phyloP scores from a whole-genome alignment of 306 rosid genomes.

The Senna siamea region DNA sequence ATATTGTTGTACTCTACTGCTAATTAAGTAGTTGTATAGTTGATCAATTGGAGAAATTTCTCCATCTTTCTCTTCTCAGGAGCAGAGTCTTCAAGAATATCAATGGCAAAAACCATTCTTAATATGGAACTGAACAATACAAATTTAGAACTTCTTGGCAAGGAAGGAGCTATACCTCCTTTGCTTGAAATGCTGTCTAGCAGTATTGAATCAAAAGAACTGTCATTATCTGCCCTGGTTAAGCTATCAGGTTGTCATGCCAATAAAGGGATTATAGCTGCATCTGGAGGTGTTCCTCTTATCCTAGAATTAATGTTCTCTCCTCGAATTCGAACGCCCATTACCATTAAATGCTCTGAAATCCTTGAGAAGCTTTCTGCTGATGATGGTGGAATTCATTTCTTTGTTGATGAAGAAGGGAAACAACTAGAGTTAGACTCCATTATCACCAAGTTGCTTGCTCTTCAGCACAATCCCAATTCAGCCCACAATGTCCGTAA shows the following conservation, averaged over 20 bases:
- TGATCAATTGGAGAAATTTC: conserved; percentile 34
- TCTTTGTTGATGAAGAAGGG: conserved; percentile 70
- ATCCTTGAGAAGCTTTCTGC: conserved; percentile 75
- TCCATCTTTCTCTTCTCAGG: conserved; percentile 53
- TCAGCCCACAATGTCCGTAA: conserved; percentile 53
- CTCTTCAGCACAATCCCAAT: conserved; percentile 54
- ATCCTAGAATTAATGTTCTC: conserved; percentile 58
- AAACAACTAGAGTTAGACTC: conserved; percentile 65
- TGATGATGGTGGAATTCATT: conserved; percentile 53
- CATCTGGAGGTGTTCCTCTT: conserved; percentile 66
- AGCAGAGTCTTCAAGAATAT: conserved; percentile 64
- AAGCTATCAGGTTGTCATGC: conserved; percentile 59
- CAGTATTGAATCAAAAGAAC: conserved; percentile 52
- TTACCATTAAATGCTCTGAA: conserved; percentile 60
- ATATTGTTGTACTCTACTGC: no score
- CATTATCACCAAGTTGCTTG: conserved; percentile 58
- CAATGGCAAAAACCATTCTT: conserved; percentile 58
- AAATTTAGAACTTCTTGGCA: conserved; percentile 67
- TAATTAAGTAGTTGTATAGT: background rate
- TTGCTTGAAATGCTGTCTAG: conserved; percentile 69
- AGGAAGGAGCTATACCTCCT: conserved; percentile 75
- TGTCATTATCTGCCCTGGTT: conserved; percentile 63
- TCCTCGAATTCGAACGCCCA: conserved; percentile 44
- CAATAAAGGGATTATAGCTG: conserved; percentile 66
- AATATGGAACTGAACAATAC: conserved; percentile 55